These are phyloP conservation scores for Anthoceros angustus DNA, from an alignment of 225 moss, liverwort and hornwort genomes.

Conservation along the genomic window DNA sequence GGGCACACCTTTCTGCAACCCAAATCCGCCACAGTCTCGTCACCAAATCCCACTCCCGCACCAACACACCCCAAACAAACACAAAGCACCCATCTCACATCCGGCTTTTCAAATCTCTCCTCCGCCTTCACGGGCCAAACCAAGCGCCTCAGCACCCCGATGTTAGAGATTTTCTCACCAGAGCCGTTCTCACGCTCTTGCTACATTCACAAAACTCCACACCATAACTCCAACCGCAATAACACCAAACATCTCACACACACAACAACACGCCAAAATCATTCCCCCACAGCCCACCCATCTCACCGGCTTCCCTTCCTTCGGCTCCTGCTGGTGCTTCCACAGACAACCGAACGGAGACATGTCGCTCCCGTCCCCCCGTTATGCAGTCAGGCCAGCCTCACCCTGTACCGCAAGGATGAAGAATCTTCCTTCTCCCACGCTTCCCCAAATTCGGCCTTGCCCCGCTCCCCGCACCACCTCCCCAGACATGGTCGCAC, in stretches of 20 bases:
- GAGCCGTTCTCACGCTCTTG: background rate
- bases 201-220: background rate
- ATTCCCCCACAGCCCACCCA: constrained; percentile 13
- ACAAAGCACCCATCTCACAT: background rate
- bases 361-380: background rate
- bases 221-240: background rate
- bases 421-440: too few relatives aligned
- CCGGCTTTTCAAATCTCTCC: background rate
- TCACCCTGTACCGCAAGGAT: too few relatives aligned
- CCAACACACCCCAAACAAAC: background rate
- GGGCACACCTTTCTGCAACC: background rate
- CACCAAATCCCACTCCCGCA: background rate
- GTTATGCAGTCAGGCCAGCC: too few relatives aligned
- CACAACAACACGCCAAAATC: too few relatives aligned
- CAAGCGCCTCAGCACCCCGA: background rate
- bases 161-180: too few relatives aligned
- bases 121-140: background rate
- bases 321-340: constrained; percentile 15
- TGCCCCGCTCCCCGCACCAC: too few relatives aligned
- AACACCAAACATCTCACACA: too few relatives aligned
- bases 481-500: too few relatives aligned
- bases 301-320: constrained; percentile 52
- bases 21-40: background rate
- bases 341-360: constrained; percentile 5
- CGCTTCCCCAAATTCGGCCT: too few relatives aligned